Base-by-base conservation (phyloP, 2,329 filamentous ascomycete genomes). In the Fusarium tricinctum region DNA sequence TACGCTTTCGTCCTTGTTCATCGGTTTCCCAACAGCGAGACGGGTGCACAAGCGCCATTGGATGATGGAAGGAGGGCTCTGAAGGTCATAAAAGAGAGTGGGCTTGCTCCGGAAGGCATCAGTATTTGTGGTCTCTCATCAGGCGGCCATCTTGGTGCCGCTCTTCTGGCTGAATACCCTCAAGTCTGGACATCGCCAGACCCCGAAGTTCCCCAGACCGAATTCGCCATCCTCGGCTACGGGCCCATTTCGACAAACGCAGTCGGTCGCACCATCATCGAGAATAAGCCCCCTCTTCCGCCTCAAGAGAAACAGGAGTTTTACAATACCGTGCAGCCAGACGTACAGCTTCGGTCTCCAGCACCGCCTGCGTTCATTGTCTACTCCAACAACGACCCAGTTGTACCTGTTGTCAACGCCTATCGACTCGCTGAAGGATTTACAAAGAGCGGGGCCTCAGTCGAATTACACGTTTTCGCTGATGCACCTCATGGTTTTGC, bases 401-500 rank as follows among this genome's bases (percentile, higher is more conserved):
- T 73, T 3, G 71, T 73, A 0, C 71, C 71, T 0, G 69, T 66
- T 1, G 15, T 62, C 8, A 73, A 73, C 6, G 71, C 71, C 0
- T 73, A 73, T 32, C 71, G 71, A 0, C 40, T 73, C 0, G 67
- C 71, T 0, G 64, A 72, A 19, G 71, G 61, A 0, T 42, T 73
- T 2, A 70, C 71, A 0, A 59, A 59, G 3, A 26, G 7, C 0
- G 57, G 67, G 5, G 49, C 69, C 12, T 44, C 71, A 4, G 63
- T 73, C 1, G 71, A 73, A 22, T 28, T 73, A 8, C 71, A 73
- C 3, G 5, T 73, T 4, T 73, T 73, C 39, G 58, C 71, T 0
- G 71, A 73, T 38, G 71, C 71, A 0, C 71, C 71, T 3, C 71
- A 73, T 32, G 71, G 71, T 0, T 73, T 73, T 22, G 71, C 71